These are phyloP conservation scores for Guillardia theta DNA, from an alignment of 78 protist species.

Conservation along the genomic window DNA sequence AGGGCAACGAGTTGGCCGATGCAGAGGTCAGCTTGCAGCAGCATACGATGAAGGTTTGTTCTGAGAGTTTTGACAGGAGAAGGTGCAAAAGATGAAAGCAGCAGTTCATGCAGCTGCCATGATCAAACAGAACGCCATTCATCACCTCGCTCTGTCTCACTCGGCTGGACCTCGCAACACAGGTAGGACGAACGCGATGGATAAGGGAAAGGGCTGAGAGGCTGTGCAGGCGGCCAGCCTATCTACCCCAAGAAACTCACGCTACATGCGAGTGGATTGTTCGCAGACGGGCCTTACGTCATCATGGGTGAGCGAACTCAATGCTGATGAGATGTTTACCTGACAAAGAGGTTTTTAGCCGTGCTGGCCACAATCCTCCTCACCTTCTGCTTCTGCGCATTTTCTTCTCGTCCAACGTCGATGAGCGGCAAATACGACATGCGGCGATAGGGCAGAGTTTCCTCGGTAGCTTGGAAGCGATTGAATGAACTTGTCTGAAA, in stretches of 20 bases:
- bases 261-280: neutral
- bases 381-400: constrained; percentile 13
- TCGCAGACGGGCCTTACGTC: neutral
- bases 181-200: too few species aligned
- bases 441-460: too few species aligned
- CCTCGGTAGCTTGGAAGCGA: too few species aligned
- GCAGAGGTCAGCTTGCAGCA: too few species aligned
- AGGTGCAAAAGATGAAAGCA: neutral
- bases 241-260: neutral
- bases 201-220: too few species aligned
- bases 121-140: neutral
- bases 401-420: neutral
- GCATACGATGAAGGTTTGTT: too few species aligned
- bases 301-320: neutral
- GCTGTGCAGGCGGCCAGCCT: neutral
- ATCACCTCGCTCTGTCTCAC: neutral
- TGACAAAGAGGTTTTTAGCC: neutral
- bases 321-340: neutral
- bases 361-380: neutral
- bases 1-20: too few species aligned
- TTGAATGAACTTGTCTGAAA: too few species aligned
- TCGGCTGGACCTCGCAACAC: too few species aligned
- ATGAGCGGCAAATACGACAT: constrained; percentile 12
- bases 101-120: neutral
- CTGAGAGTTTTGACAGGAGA: too few species aligned